Base-by-base conservation (phyloP, 2,329 filamentous ascomycete species). In the Aspergillus costaricaensis region DNA sequence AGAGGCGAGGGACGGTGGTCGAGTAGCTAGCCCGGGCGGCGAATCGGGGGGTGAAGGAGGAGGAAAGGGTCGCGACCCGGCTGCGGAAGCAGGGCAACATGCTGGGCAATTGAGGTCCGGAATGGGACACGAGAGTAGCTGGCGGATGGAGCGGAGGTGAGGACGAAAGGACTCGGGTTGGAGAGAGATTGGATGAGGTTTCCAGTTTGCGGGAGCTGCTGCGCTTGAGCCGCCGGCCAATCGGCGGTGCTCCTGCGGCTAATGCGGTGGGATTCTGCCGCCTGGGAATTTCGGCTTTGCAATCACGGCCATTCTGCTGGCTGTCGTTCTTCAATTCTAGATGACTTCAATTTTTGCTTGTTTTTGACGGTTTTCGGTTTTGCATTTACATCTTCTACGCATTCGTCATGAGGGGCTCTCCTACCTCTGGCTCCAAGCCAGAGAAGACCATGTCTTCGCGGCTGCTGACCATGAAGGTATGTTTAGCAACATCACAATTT, bases 381-480 rank as follows among this genome's bases (percentile, higher is more conserved):
- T 36, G 10, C 32, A 36, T 15, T 30, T 12, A 12, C 4, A 12
- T 36, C 15, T 23, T 6, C 10, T 38, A 39, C 25, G 9, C 17
- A 15, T 27, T 21, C 41, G 71, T 36, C 60, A 78, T 77, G 76
- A 65, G 72, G 52, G 62, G 59, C 48, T 65, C 68, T 61, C 72
- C 68, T 51, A 82, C 83, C 75, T 76, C 83, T 67, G 77, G 83
- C 62, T 78, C 82, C 72, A 87, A 74, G 62, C 81, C 86, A 50
- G 85, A 85, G 32, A 90, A 89, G 76, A 83, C 83, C 49, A 92
- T 96, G 87, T 96, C 93, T 64, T 93, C 90, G 61, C 88, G 92
- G 67, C 88, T 97, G 51, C 83, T 96, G 72, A 93, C 91, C 39
- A 97, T 96, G 92, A 96, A 96, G 78, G 85, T 83, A 72, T 57